Evolutionary conservation across 1,284 basidiomycete species (phyloP).

Genomic region (Caloboletus firmus): DNA sequence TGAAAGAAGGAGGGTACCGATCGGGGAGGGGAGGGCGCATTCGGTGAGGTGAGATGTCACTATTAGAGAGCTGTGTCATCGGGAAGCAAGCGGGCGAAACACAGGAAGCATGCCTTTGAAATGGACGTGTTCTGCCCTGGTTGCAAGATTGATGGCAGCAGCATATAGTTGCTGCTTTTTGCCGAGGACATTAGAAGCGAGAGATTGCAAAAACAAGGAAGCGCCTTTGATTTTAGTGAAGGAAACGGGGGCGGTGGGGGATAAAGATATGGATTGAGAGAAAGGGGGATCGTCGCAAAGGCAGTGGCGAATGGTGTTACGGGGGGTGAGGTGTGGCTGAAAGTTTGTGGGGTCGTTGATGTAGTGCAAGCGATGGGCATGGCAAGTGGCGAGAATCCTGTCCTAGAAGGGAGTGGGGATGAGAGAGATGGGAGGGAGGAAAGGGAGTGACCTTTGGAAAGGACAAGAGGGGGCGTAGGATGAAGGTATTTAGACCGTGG

Average conservation of each 20-base stretch:
- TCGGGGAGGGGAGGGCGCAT: constrained; percentile 43
- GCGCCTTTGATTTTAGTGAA: constrained; percentile 37
- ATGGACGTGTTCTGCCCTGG: constrained; percentile 39
- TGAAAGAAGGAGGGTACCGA: constrained; percentile 52
- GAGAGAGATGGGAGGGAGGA: neutral
- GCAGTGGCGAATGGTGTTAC: constrained; percentile 65
- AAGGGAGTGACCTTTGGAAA: constrained; percentile 58
- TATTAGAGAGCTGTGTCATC: constrained; percentile 22
- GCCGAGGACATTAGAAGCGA: constrained; percentile 31
- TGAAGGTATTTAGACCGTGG: constrained; percentile 63
- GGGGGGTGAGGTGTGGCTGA: constrained; percentile 63
- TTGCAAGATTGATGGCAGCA: constrained; percentile 37
- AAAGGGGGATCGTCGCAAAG: constrained; percentile 26
- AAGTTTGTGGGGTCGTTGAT: constrained; percentile 69
- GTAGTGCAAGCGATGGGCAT: constrained; percentile 57
- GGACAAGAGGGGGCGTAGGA: constrained; percentile 64
- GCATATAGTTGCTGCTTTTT: constrained; percentile 38
- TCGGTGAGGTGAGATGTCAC: constrained; percentile 41
- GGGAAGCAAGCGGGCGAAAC: constrained; percentile 11
- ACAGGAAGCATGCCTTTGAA: constrained; percentile 23
- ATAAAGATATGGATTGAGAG: constrained; percentile 19
- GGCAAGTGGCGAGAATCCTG: constrained; percentile 72
- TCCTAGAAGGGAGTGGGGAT: constrained; percentile 45
- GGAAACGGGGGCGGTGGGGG: constrained; percentile 31
- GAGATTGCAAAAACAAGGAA: constrained; percentile 26